These are phyloP conservation scores for Aegilops bicornis DNA, from an alignment of 176 grass and related monocot species.

Conservation along the genomic window DNA sequence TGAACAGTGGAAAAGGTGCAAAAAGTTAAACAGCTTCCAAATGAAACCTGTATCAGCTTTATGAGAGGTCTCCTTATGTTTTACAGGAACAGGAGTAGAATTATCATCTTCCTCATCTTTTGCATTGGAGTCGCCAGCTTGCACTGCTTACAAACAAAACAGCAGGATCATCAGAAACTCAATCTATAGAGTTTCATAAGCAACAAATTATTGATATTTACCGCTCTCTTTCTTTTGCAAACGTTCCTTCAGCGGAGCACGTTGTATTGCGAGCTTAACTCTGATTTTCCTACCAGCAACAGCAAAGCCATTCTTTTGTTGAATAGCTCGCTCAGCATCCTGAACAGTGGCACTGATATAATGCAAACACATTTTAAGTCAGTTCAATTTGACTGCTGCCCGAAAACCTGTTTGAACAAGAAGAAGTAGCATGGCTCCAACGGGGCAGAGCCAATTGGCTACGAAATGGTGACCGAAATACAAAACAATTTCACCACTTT, in stretches of 20 bases:
- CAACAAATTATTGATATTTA: conserved; percentile 36
- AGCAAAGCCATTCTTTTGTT: conserved; percentile 72
- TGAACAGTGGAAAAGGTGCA: conserved; percentile 23
- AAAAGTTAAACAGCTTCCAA: conserved; percentile 18
- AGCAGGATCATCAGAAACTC: conserved; percentile 17
- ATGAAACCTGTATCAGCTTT: conserved; percentile 45
- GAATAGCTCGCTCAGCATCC: conserved; percentile 81
- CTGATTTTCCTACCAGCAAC: conserved; percentile 86
- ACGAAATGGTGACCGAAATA: no score
- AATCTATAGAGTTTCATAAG: not conserved
- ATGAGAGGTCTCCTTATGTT: conserved; percentile 24
- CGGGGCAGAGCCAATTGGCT: no score
- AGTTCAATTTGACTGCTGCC: not conserved
- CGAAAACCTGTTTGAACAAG: no score
- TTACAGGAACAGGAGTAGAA: conserved; percentile 9
- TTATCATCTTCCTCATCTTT: conserved; percentile 43
- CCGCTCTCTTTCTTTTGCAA: conserved; percentile 59
- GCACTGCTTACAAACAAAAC: conserved; percentile 27
- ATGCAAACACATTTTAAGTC: conserved; percentile 20
- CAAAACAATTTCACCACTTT: no score
- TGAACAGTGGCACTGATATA: conserved; percentile 69
- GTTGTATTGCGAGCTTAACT: conserved; percentile 79
- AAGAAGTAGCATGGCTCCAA: no score
- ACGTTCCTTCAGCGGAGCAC: conserved; percentile 70
- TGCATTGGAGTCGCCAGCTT: conserved; percentile 40